These are phyloP conservation scores for Apiotrichum siamense DNA, from an alignment of 1,284 basidiomycete species.

Conservation along the genomic window DNA sequence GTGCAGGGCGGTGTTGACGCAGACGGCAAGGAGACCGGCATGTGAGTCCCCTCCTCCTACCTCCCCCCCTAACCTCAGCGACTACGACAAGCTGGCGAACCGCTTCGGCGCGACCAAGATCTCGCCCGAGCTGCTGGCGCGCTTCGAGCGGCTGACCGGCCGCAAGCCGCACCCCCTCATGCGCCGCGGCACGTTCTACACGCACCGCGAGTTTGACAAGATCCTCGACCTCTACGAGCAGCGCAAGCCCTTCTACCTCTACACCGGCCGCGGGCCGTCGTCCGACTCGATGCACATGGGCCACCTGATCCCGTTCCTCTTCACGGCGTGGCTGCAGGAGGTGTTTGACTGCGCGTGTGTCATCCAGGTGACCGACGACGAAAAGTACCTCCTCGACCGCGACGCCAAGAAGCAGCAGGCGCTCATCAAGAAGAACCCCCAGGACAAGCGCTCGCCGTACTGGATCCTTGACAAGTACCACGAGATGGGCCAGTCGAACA, in stretches of 20 bases:
- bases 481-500: constrained; percentile 77
- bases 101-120: constrained; percentile 90
- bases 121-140: constrained; percentile 68
- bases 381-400: constrained; percentile 98
- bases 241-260: constrained; percentile 95
- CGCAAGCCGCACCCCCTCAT: constrained; percentile 85
- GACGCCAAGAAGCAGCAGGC: constrained; percentile 52
- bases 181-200: constrained; percentile 93
- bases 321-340: constrained; percentile 97
- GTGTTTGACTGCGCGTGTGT: constrained; percentile 93
- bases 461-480: constrained; percentile 70
- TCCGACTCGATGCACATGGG: constrained; percentile 97
- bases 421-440: constrained; percentile 42
- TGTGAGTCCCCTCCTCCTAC: constrained; percentile 45
- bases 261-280: constrained; percentile 94
- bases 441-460: constrained; percentile 56
- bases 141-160: constrained; percentile 90
- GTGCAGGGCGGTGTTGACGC: constrained; percentile 85
- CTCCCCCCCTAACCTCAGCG: constrained; percentile 47
- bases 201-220: constrained; percentile 89
- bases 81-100: constrained; percentile 92
- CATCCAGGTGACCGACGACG: constrained; percentile 95
- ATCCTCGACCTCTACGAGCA: constrained; percentile 95
- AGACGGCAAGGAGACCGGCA: constrained; percentile 83
- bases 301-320: constrained; percentile 94